These are phyloP conservation scores for Leptographium radiaticola DNA, from an alignment of 2,329 filamentous ascomycete genomes.

Conservation along the genomic window DNA sequence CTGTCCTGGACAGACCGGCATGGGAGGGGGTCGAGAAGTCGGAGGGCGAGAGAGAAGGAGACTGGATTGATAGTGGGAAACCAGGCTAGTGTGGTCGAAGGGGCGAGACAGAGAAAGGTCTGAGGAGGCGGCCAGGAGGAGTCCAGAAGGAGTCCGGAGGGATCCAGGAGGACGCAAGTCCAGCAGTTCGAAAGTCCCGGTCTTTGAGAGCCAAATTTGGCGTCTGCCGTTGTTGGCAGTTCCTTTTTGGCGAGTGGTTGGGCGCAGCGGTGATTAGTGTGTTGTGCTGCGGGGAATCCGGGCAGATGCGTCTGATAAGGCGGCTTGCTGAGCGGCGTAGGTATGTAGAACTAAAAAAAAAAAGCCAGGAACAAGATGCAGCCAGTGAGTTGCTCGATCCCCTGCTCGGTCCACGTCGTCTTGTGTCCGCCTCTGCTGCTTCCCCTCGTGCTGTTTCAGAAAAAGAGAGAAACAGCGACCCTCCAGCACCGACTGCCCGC, in stretches of 20 bases:
- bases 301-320: too few relatives aligned
- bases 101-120: too few relatives aligned
- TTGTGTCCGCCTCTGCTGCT: not conserved
- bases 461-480: conserved; percentile 8
- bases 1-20: not conserved
- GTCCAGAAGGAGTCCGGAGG: too few relatives aligned
- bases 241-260: not conserved
- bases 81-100: too few relatives aligned
- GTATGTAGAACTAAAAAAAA: not conserved
- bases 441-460: conserved; percentile 10
- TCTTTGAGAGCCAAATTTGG: not conserved
- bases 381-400: not conserved
- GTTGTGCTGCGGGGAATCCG: conserved; percentile 1
- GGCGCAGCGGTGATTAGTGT: not conserved
- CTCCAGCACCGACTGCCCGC: conserved; percentile 4
- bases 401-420: too few relatives aligned
- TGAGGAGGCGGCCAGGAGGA: too few relatives aligned
- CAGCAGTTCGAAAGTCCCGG: not conserved
- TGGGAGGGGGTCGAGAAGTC: not conserved
- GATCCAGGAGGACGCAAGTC: too few relatives aligned
- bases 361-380: not conserved
- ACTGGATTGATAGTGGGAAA: too few relatives aligned
- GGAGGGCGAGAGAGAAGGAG: too few relatives aligned
- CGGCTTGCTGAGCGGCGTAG: too few relatives aligned
- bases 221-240: not conserved